Evolutionary conservation across 345 rosid species (phyloP), one percentile per base, ranked within the genome.

Genomic region (Erucastrum elatum): DNA sequence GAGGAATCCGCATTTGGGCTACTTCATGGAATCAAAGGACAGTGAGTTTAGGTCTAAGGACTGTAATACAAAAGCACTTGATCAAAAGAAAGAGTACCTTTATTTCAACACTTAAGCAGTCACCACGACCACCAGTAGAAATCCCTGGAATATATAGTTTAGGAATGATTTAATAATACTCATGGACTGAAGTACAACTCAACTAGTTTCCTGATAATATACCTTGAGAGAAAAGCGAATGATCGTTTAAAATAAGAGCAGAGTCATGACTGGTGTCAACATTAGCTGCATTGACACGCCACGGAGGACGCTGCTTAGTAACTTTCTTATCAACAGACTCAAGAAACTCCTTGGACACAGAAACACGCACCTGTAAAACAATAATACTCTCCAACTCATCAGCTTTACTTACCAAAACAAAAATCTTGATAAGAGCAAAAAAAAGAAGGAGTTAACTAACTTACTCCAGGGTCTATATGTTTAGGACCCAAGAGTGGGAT

Each of bases 1-100:
- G 34, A 93, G 93, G 86, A 89, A 95, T 82, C 99, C 99, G 75
- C 97, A 93, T 89, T 95, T 95, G 70, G 99, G 98, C 98, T 95
- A 84, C 81, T 84, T 84, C 79, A 84, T 39, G 68, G 65, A 81
- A 86, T 75, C 33, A 85, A 29, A 81, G 64, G 76, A 51, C 75
- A 77, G 10, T 15, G 16, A 26, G 72, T 68, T 78, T 60, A 81
- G 71, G 41, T 26, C 15, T 8, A 66, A 66, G 13, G 29, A 55
- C 41, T 8, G 74, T 3, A 82, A 69, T 12, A 21, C n/a, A 63
- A n/a, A 8, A 44, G 5, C 51, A 9, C 6, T 7, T 7, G n/a
- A 60, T 30, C 12, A 70, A 71, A 30, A 21, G 60, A 9, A 61
- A 41, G 37, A 34, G 31, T n/a, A 90, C 96, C 96, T 90, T 90